These are phyloP conservation scores for Irpex lacteus DNA, from an alignment of 1,284 basidiomycete species.

Conservation along the genomic window DNA sequence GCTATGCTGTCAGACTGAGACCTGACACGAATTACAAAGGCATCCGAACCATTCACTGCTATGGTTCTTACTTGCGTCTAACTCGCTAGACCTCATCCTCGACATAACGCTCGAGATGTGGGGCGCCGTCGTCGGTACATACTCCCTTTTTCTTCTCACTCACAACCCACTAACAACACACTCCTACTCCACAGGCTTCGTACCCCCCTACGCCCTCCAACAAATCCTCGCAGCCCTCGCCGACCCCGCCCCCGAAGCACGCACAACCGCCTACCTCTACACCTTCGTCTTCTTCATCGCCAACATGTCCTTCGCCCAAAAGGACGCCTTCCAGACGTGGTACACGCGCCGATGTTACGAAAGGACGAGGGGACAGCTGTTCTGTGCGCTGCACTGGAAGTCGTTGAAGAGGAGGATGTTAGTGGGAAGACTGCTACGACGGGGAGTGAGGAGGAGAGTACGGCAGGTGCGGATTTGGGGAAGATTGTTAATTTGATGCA, in stretches of 20 bases:
- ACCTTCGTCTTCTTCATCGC: conserved; percentile 65
- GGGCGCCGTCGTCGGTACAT: conserved; percentile 57
- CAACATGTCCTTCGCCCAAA: conserved; percentile 67
- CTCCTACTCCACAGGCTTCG: conserved; percentile 43
- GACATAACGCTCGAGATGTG: conserved; percentile 56
- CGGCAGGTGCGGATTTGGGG: conserved; percentile 56
- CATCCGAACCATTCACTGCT: conserved; percentile 56
- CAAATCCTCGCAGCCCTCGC: conserved; percentile 51
- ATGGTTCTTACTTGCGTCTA: conserved; percentile 64
- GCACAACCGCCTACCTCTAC: conserved; percentile 63
- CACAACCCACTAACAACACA: conserved; percentile 13
- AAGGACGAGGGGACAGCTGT: conserved; percentile 66
- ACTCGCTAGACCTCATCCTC: conserved; percentile 70
- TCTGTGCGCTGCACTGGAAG: conserved; percentile 71
- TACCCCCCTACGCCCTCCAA: conserved; percentile 61
- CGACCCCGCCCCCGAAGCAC: conserved; percentile 43
- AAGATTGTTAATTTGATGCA: conserved; percentile 74
- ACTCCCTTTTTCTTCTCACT: background rate
- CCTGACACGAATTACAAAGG: conserved; percentile 25
- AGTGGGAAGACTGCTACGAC: conserved; percentile 46
- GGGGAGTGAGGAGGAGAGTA: conserved; percentile 36
- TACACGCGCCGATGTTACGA: conserved; percentile 65
- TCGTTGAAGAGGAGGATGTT: conserved; percentile 60
- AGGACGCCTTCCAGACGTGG: conserved; percentile 65
- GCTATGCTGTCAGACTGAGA: background rate